Base-by-base conservation (phyloP, 2,329 filamentous ascomycete genomes). In the Chaetomiaceae sp. region DNA sequence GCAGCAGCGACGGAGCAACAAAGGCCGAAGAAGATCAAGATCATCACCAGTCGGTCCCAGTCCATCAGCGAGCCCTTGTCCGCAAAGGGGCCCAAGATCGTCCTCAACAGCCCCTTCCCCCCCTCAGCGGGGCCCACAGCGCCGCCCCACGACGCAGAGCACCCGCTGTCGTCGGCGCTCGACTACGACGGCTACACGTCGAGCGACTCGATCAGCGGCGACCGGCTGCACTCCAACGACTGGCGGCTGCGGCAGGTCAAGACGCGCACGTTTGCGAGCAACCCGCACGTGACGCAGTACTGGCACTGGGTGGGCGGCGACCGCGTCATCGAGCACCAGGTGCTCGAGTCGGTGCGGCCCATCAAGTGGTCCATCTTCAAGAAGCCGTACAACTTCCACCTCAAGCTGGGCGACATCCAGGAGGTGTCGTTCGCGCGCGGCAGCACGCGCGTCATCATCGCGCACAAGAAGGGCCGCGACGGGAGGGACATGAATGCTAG, bases 211-310 rank as follows among this genome's bases (percentile, higher is more conserved):
- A 71, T 70, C 56, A 75, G 71, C 23, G 67, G 67, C 2, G 75
- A 75, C 3, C 58, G 60, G 10, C 68, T 81, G 7, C 68, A 67
- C 20, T 63, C 66, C 12, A 67, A 70, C 9, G 78, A 82, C 61
- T 82, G 73, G 67, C 72, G 75, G 14, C 60, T 82, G 12, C 66
- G 73, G 40, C 74, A 78, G 55, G 71, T 82, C 57, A 79, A 78
- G 65, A 75, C 73, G 3, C 64, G 66, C 13, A 56, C 66, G 10
- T 68, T 73, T 44, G 74, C 76, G 1, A 77, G 72, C 19, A 74
- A 73, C 47, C 63, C 67, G 2, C 59, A 67, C 12, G 73, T 77
- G 5, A 79, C 75, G 12, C 78, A 81, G 60, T 81, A 80, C 64
- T 78, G 76, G 76, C 75, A 76, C 44, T 81, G 73, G 72, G 58